Conservation (phyloP, 164 flowering plant species). For the Tetrastigma voinierianum region DNA sequence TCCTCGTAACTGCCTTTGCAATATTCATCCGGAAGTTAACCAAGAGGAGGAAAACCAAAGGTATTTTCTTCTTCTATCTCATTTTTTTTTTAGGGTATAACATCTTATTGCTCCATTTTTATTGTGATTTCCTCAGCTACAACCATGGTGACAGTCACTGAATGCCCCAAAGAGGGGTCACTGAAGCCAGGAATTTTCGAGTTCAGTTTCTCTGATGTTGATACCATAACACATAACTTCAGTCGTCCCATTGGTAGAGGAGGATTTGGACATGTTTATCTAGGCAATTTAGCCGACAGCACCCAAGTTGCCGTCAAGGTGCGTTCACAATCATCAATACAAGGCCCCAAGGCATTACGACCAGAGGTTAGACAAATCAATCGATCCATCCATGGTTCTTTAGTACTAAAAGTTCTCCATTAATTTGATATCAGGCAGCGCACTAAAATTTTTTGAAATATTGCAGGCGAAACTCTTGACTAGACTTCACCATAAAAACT, state of each 20-base stretch:
- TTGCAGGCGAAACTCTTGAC: too few relatives aligned
- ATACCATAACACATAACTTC: constrained; percentile 15
- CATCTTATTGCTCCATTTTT: too few relatives aligned
- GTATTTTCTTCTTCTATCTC: too few relatives aligned
- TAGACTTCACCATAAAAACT: too few relatives aligned
- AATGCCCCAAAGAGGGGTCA: background rate
- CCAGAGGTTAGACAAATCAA: constrained; percentile 9
- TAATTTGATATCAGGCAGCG: too few relatives aligned
- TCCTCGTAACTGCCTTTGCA: too few relatives aligned
- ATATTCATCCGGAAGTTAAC: too few relatives aligned
- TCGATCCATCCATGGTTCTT: background rate
- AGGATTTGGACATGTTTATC: constrained; percentile 20
- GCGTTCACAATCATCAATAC: constrained; percentile 13
- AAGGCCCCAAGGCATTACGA: constrained; percentile 15
- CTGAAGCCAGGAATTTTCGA: background rate
- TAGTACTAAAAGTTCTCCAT: too few relatives aligned
- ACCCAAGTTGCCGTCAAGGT: constrained; percentile 19
- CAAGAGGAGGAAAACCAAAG: too few relatives aligned
- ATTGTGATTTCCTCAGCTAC: too few relatives aligned
- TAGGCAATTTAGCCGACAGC: background rate
- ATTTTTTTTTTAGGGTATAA: too few relatives aligned
- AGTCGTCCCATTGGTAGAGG: constrained; percentile 16
- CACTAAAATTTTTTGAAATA: too few relatives aligned
- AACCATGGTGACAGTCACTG: background rate
- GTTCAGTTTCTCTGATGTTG: constrained; percentile 11